Base-by-base conservation (phyloP, 352 stramenopile species). In the Blastocystis hominis region DNA sequence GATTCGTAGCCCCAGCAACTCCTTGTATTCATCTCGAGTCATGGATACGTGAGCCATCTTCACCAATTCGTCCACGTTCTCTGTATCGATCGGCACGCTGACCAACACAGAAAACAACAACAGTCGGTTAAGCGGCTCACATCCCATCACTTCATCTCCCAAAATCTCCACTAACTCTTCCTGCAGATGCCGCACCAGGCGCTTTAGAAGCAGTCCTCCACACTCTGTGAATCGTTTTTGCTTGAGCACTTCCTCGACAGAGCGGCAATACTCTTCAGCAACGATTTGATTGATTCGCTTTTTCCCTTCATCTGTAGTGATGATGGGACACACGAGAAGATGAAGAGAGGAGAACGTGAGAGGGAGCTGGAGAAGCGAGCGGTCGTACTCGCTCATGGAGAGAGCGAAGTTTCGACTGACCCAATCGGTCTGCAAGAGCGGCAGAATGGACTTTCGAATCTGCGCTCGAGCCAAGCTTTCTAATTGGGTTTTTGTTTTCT, bases 151-250 rank as follows among this genome's bases (percentile, higher is more conserved):
- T 20, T 72, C 62, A 20, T 64, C 54, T 17, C 50, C 24, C 72
- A 84, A n/a, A 20, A n/a, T 15, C 13, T 40, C 20, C 38, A 66
- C 50, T 42, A 72, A 44, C 62, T 47, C 62, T 34, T 72, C 62
- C 38, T 38, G 20, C 47, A 69, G 17, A 15, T 20, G 34, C 4
- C 72, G 17, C 20, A 84, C 72, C 54, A 68, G 47, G 13, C 54
- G 59, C 50, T 61, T 59, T 30, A 84, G 20, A 17, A 63, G 44
- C 72, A 84, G 4, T 9, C 72, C 72, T 1, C 72, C 72, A 24
- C 72, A 84, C 50, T 84, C 72, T 1, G 72, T 84, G 50, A 84
- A 84, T 3, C 55, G 24, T 13, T 46, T 40, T n/a, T 68, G n/a
- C n/a, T 38, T 6, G 15, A 84, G 40, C 40, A 36, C 47, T 13